Conservation (phyloP, 768 basidiomycete species). For the Tylopilus felleus region DNA sequence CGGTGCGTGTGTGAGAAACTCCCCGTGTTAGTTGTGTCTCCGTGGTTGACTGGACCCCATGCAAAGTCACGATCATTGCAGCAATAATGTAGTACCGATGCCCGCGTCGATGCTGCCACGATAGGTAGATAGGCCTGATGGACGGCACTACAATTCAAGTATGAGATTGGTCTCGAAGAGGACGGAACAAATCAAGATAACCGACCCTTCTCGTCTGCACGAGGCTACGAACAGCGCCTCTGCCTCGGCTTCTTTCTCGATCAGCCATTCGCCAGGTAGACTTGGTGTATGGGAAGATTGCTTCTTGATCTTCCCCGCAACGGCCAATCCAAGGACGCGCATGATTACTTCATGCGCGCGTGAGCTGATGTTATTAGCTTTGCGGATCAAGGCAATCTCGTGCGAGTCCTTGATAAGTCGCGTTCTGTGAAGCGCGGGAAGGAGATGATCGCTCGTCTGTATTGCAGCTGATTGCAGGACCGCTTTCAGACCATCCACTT, state of each 20-base stretch:
- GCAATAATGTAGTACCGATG: slow-evolving; percentile 91
- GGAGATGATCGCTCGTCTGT: slow-evolving; percentile 47
- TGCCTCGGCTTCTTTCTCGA: slow-evolving; percentile 90
- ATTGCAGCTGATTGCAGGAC: neutral
- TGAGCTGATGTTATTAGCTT: slow-evolving; percentile 84
- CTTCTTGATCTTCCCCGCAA: slow-evolving; percentile 50
- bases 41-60: slow-evolving; percentile 68
- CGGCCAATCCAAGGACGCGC: slow-evolving; percentile 79
- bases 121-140: slow-evolving; percentile 94
- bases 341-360: slow-evolving; percentile 90
- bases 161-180: neutral
- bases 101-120: slow-evolving; percentile 81
- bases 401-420: slow-evolving; percentile 71
- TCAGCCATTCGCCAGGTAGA: slow-evolving; percentile 80
- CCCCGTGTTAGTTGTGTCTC: slow-evolving; percentile 53
- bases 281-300: slow-evolving; percentile 43
- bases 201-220: slow-evolving; percentile 84
- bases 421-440: slow-evolving; percentile 75
- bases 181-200: neutral
- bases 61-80: slow-evolving; percentile 87
- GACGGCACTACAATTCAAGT: slow-evolving; percentile 48
- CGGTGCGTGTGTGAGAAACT: slow-evolving; percentile 41
- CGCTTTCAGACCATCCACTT: slow-evolving; percentile 7
- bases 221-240: slow-evolving; percentile 92
- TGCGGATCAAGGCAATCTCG: slow-evolving; percentile 73